Conservation (phyloP, 371 early-diverging fungal genomes). For the Rhizopus delemar region DNA sequence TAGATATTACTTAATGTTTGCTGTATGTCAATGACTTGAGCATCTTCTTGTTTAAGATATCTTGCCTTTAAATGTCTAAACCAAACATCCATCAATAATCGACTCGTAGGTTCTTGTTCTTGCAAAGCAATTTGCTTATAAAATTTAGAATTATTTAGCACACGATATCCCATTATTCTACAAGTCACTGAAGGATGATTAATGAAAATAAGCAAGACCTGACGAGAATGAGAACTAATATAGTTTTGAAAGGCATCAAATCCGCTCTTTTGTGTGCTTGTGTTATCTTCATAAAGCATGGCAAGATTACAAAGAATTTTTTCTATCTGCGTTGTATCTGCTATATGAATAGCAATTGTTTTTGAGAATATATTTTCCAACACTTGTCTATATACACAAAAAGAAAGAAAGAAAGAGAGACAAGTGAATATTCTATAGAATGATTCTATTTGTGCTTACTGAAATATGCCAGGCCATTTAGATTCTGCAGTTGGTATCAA, state of each 20-base stretch:
- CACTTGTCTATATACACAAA: neutral
- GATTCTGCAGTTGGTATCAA: slow-evolving; percentile 36
- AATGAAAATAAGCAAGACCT: slow-evolving; percentile 42
- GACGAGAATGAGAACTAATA: slow-evolving; percentile 38
- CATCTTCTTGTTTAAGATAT: slow-evolving; percentile 24
- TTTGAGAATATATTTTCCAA: slow-evolving; percentile 43
- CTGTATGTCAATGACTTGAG: slow-evolving; percentile 24
- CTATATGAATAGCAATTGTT: slow-evolving; percentile 47
- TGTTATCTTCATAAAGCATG: slow-evolving; percentile 31
- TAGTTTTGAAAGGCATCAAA: slow-evolving; percentile 39
- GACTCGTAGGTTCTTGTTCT: slow-evolving; percentile 21
- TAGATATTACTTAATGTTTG: slow-evolving; percentile 24
- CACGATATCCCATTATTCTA: slow-evolving; percentile 41
- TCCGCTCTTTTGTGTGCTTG: slow-evolving; percentile 10
- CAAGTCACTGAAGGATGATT: slow-evolving; percentile 51
- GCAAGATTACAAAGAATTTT: slow-evolving; percentile 42
- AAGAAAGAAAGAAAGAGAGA: too few relatives aligned
- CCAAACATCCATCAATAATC: slow-evolving; percentile 42
- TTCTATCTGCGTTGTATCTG: slow-evolving; percentile 38
- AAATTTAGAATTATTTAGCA: slow-evolving; percentile 34
- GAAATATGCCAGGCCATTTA: slow-evolving; percentile 45
- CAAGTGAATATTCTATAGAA: too few relatives aligned
- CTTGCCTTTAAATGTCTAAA: slow-evolving; percentile 44
- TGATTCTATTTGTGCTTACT: slow-evolving; percentile 21
- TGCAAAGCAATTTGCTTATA: slow-evolving; percentile 29